Percentiles rank a stretch among this genome's conserved stretches.
Evolutionary conservation across 164 flowering plant genomes (phyloP).

Genomic region (Magnolia kwangsiensis): DNA sequence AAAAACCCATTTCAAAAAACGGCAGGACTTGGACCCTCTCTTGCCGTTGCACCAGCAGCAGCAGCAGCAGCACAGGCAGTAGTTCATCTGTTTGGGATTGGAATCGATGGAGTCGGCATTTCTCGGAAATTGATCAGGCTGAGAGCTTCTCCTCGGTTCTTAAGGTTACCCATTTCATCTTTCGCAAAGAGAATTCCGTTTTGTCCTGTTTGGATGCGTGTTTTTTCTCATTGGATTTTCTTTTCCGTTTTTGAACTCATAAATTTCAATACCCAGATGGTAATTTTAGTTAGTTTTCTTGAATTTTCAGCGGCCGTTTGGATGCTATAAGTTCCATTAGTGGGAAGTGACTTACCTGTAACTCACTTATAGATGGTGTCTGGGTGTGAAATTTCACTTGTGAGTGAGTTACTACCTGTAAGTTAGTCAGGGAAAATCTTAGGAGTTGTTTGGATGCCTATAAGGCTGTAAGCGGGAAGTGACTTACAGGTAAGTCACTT

Average conservation of each 20-base stretch:
- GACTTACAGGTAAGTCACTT: no score
- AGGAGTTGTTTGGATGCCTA: no score
- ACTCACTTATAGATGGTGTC: no score
- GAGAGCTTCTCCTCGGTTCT: constrained; percentile 78
- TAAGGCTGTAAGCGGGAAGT: no score
- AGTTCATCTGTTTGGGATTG: constrained; percentile 74
- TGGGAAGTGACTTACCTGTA: no score
- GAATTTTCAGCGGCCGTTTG: no score
- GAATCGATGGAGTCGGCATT: constrained; percentile 79
- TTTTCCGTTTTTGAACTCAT: neutral
- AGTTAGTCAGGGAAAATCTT: no score
- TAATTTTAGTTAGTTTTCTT: neutral
- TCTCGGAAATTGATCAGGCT: constrained; percentile 76
- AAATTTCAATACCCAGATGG: neutral
- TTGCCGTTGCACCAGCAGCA: constrained; percentile 23
- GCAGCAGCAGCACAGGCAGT: constrained; percentile 4
- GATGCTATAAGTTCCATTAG: no score
- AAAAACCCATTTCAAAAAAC: constrained; percentile 6
- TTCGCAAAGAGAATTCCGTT: neutral
- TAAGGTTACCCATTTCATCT: constrained; percentile 37
- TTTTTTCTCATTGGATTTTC: neutral
- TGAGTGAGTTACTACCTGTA: no score
- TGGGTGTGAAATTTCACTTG: no score
- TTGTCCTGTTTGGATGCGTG: neutral
- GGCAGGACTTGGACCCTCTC: constrained; percentile 10